Conservation (phyloP, 345 rosid genomes). For the Dipteronia sinensis region DNA sequence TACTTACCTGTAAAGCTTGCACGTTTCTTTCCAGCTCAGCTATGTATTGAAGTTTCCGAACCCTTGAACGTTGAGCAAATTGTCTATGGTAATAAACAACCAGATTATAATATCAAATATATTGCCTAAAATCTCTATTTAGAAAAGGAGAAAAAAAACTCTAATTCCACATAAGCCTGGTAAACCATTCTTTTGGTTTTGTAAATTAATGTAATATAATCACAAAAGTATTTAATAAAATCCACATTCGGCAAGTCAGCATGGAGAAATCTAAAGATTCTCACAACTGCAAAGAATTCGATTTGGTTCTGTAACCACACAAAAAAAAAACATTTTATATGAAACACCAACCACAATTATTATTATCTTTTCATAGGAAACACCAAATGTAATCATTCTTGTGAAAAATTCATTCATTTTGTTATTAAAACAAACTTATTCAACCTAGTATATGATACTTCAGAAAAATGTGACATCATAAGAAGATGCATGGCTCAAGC, state of each 20-base stretch:
- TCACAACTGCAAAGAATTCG: background rate
- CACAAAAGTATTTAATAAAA: background rate
- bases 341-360: background rate
- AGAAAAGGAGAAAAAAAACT: background rate
- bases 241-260: background rate
- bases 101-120: slow-evolving; percentile 23
- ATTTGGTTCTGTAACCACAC: background rate
- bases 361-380: background rate
- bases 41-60: slow-evolving; percentile 97
- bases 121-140: slow-evolving; percentile 1
- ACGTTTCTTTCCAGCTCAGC: slow-evolving; percentile 98
- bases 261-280: background rate
- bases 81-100: slow-evolving; percentile 57
- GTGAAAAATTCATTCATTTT: background rate
- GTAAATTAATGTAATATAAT: slow-evolving; percentile 3
- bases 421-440: background rate
- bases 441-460: background rate
- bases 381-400: background rate
- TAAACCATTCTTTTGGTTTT: background rate
- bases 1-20: slow-evolving; percentile 86
- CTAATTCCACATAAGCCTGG: background rate
- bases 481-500: background rate
- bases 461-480: background rate
- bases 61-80: slow-evolving; percentile 98
- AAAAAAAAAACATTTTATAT: background rate